Conservation (phyloP, 495 filamentous ascomycete species). For the Neurospora terricola region DNA sequence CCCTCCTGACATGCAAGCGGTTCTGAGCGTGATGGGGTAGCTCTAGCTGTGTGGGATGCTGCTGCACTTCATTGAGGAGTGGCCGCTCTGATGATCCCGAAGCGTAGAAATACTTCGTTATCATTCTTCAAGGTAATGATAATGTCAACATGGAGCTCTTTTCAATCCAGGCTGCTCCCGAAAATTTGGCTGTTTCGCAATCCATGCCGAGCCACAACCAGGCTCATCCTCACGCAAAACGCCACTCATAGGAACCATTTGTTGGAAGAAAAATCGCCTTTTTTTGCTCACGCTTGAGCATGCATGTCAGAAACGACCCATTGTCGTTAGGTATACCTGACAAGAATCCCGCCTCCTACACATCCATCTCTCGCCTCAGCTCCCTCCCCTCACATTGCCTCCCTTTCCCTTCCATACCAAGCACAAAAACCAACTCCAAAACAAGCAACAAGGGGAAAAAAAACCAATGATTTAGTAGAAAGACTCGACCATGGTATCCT, state of each 20-base stretch:
- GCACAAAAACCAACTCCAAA: not conserved
- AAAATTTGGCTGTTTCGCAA: not conserved
- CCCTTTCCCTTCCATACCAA: not conserved
- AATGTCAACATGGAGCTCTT: not conserved
- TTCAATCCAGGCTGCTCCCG: not conserved
- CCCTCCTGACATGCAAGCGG: too few species aligned
- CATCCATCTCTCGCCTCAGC: not conserved
- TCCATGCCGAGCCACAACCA: not conserved
- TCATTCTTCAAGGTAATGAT: not conserved
- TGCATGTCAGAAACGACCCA: not conserved
- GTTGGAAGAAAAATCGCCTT: not conserved
- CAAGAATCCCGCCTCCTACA: not conserved
- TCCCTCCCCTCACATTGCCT: not conserved
- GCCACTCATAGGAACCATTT: not conserved
- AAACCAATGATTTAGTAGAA: constrained; percentile 60
- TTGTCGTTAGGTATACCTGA: constrained; percentile 1
- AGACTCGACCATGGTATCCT: constrained; percentile 96
- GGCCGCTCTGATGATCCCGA: not conserved
- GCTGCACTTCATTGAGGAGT: too few species aligned
- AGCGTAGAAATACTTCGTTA: not conserved
- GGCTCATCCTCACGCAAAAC: not conserved
- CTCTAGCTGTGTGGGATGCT: too few species aligned
- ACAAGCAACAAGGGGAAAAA: not conserved
- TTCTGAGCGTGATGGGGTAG: too few species aligned
- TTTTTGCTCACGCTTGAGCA: not conserved